phyloP scores from a whole-genome alignment of 73 alveolate species.

The Paramecium pentaurelia region DNA sequence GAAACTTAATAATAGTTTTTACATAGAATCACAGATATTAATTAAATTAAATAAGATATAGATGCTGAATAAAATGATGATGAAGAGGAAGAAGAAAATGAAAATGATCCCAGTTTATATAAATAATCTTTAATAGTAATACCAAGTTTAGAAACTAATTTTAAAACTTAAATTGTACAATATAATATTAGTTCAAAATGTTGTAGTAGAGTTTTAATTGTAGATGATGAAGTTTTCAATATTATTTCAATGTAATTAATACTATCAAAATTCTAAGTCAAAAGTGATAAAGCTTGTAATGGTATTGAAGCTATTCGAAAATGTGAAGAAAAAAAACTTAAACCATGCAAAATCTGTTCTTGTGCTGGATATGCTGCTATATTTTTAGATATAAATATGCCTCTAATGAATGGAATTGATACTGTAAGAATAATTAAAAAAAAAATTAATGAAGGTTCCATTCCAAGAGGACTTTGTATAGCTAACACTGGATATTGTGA shows the following conservation, averaged over 20 bases:
- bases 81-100: background rate
- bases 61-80: background rate
- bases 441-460: background rate
- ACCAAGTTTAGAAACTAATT: background rate
- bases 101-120: background rate
- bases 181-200: background rate
- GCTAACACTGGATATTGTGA: slow-evolving; percentile 20
- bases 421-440: background rate
- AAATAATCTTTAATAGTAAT: background rate
- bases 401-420: slow-evolving; percentile 4
- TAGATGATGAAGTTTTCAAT: slow-evolving; percentile 31
- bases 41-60: background rate
- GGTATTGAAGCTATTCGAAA: background rate
- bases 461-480: background rate
- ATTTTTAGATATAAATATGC: slow-evolving; percentile 8
- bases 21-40: background rate
- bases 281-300: background rate
- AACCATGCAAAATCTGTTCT: background rate
- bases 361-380: background rate
- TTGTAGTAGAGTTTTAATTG: background rate
- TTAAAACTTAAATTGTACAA: background rate
- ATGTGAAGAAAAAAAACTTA: background rate
- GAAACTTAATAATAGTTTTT: background rate
- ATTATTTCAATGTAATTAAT: background rate
- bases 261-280: background rate